These are phyloP conservation scores for Fusarium graminum DNA, from an alignment of 2,329 filamentous ascomycete species.

Conservation along the genomic window DNA sequence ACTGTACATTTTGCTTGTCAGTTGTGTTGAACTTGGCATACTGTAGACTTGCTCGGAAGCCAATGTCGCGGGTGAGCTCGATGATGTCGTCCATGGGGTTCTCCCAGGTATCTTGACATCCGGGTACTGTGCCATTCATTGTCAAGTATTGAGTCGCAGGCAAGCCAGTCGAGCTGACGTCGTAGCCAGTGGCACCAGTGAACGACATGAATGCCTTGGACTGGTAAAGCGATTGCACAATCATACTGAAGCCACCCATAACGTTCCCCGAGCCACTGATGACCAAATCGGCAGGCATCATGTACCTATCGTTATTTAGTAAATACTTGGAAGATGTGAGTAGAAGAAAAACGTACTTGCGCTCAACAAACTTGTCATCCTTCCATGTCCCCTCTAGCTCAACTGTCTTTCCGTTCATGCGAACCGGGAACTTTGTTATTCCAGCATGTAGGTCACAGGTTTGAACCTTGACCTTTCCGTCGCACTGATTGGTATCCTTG, in stretches of 20 bases:
- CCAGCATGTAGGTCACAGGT: constrained; percentile 42
- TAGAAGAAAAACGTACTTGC: constrained; percentile 18
- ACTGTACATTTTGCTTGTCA: constrained; percentile 33
- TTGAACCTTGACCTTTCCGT: constrained; percentile 30
- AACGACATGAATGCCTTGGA: constrained; percentile 31
- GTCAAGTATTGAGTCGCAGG: constrained; percentile 40
- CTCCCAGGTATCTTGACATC: constrained; percentile 29
- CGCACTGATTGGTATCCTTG: constrained; percentile 29
- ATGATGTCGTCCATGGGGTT: constrained; percentile 45
- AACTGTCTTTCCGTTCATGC: constrained; percentile 11
- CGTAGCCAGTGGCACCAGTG: constrained; percentile 36
- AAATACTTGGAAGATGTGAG: rapidly evolving
- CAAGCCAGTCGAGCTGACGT: constrained; percentile 15
- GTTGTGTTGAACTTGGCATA: constrained; percentile 40
- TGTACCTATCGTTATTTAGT: constrained; percentile 25
- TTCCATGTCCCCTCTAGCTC: constrained; percentile 32
- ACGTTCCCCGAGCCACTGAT: constrained; percentile 29
- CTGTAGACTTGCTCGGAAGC: constrained; percentile 41
- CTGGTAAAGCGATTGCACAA: constrained; percentile 21
- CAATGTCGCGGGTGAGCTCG: constrained; percentile 40
- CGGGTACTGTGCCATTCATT: constrained; percentile 17
- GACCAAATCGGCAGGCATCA: constrained; percentile 21
- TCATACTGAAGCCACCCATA: constrained; percentile 36
- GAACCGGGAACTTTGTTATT: constrained; percentile 29
- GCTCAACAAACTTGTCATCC: constrained; percentile 37